phyloP scores from a whole-genome alignment of 805 yeast species.

The Saturnispora saitoi region DNA sequence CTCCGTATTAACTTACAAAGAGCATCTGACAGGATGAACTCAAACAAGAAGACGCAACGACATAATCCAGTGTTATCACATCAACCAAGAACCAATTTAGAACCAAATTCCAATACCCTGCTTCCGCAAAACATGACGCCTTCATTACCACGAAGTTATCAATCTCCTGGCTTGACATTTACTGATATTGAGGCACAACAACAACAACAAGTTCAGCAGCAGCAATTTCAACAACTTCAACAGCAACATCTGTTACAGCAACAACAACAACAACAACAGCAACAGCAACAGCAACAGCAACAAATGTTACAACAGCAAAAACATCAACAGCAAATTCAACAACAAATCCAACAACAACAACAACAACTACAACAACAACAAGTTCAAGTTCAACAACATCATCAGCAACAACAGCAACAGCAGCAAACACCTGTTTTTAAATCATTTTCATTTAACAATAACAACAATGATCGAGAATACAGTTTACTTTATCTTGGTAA shows the following conservation, averaged over 20 bases:
- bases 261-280: not conserved
- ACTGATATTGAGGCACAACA: not conserved
- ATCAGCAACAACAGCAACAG: not conserved
- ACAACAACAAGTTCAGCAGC: not conserved
- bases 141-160: not conserved
- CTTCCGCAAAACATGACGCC: not conserved
- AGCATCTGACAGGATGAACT: not conserved
- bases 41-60: not conserved
- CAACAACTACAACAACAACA: not conserved
- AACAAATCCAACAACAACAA: not conserved
- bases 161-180: not conserved
- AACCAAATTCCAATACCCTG: not conserved
- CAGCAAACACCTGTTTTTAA: not conserved
- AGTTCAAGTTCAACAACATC: not conserved
- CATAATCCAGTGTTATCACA: not conserved
- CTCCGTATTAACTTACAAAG: not conserved
- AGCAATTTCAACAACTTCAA: not conserved
- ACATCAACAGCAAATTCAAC: not conserved
- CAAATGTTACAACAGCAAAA: not conserved
- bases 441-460: slow-evolving; percentile 1
- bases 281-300: not conserved
- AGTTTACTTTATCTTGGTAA: not conserved
- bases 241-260: not conserved
- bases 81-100: not conserved
- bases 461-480: slow-evolving; percentile 2